Conservation (phyloP, 2,329 filamentous ascomycete genomes). For the Trichophyton simii region DNA sequence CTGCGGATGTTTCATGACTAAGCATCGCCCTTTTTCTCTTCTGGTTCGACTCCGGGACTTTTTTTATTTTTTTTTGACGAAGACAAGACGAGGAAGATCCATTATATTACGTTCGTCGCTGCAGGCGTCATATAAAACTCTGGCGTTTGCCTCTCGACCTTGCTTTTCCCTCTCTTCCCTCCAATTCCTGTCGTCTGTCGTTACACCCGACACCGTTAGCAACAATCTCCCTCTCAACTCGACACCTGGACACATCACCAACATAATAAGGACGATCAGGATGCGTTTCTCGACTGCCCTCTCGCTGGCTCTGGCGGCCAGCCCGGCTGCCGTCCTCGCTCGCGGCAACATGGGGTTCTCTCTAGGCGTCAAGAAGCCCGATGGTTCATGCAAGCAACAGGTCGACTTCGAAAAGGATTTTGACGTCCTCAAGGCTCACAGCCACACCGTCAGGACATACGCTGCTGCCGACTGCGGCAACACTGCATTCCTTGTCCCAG, state of each 20-base stretch:
- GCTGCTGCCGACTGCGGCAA: constrained; percentile 54
- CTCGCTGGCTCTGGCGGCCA: constrained; percentile 30
- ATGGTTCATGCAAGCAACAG: constrained; percentile 49
- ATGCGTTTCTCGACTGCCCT: constrained; percentile 37
- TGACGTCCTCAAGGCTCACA: constrained; percentile 42
- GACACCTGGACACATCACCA: neutral
- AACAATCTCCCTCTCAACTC: too few species aligned
- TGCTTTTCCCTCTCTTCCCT: neutral
- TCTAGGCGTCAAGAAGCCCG: constrained; percentile 51
- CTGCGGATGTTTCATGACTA: constrained; percentile 1
- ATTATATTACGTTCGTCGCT: neutral
- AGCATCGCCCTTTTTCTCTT: neutral
- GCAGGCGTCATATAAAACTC: neutral
- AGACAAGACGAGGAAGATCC: neutral
- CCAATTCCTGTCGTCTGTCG: constrained; percentile 2
- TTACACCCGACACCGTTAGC: neutral
- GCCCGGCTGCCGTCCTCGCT: constrained; percentile 39
- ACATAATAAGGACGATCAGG: constrained; percentile 13
- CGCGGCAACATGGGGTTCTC: constrained; percentile 51
- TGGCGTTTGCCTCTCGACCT: neutral
- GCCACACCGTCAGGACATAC: constrained; percentile 53
- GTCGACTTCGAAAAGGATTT: constrained; percentile 55
- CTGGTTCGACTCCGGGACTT: neutral
- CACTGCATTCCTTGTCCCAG: constrained; percentile 50
- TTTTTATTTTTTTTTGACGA: too few species aligned